Evolutionary conservation across 257 asterid genomes (phyloP), one percentile per base, ranked within the genome.

Genomic region (Solanum lycopersicoides): DNA sequence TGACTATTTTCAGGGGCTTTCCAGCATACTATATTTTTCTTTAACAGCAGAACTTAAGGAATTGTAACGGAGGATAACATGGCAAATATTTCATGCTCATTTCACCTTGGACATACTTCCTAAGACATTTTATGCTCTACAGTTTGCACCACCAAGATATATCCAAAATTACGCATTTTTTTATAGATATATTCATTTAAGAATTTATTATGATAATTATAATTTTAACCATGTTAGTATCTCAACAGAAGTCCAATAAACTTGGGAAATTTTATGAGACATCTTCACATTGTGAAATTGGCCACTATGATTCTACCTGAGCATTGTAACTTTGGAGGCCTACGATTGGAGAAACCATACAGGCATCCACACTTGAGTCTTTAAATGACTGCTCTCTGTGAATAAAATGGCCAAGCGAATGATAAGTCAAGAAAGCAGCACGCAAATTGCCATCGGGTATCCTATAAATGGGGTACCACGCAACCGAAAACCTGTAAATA

Each of bases 391-490:
- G 89, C 20, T 86, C 59, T 83, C 72, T n/a, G 44, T 47, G 83
- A 15, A 87, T 63, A 80, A 89, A 89, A 66, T 89, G 91, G 39
- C 91, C 91, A 89, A 87, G 86, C 44, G 88, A 87, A 87, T 89
- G 91, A 87, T 89, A 87, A 34, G 91, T 89, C 89, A 89, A 83
- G 84, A 89, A 89, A 75, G 91, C 89, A 15, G 89, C 89, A 75
- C 91, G 89, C 80, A 89, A 83, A 72, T 63, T 75, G n/a, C 88
- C 91, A 75, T 89, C 91, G 7, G 91, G 91, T 83, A 89, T 89
- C 82, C 88, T 83, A 53, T 89, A 89, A 45, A 89, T 87, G 75
- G 91, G 91, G 76, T 89, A 89, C 91, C 91, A 89, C 28, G 91
- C 88, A 32, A 89, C 91, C 7, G 91, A 89, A 73, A 82, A 89